These are phyloP conservation scores for Desmodesmus armatus DNA, from an alignment of 139 green algal genomes.

Conservation along the genomic window DNA sequence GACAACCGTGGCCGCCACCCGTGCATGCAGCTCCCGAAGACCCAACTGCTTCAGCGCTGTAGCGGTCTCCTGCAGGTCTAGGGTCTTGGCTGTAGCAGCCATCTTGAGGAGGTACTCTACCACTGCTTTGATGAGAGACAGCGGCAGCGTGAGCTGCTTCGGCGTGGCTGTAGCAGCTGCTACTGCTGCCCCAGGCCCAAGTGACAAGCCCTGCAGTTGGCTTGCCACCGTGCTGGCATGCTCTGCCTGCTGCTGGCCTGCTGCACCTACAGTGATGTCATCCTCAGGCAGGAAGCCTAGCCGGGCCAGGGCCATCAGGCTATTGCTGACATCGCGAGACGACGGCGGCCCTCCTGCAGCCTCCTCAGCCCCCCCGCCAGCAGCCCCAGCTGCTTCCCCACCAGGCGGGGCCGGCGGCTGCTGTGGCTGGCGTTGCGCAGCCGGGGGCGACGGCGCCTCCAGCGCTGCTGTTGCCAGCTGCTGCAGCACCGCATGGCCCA, in stretches of 20 bases:
- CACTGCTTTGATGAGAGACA: neutral
- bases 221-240: neutral
- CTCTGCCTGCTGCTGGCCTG: neutral
- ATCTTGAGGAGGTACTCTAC: constrained; percentile 18
- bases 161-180: neutral
- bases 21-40: neutral
- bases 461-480: neutral
- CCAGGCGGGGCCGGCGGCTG: neutral
- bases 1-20: neutral
- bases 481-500: neutral
- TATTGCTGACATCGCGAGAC: constrained; percentile 40
- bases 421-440: neutral
- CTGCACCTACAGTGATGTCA: neutral
- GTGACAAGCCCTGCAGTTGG: neutral
- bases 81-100: constrained; percentile 6
- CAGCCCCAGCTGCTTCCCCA: neutral
- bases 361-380: neutral
- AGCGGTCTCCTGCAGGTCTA: constrained; percentile 39
- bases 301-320: constrained; percentile 32
- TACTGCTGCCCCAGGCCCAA: neutral
- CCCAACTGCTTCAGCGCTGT: constrained; percentile 33
- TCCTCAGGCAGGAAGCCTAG: constrained; percentile 27
- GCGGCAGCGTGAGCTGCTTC: neutral
- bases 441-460: neutral
- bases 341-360: neutral